phyloP scores from a whole-genome alignment of 805 yeast species.

The Cyberlindnera suaveolens region DNA sequence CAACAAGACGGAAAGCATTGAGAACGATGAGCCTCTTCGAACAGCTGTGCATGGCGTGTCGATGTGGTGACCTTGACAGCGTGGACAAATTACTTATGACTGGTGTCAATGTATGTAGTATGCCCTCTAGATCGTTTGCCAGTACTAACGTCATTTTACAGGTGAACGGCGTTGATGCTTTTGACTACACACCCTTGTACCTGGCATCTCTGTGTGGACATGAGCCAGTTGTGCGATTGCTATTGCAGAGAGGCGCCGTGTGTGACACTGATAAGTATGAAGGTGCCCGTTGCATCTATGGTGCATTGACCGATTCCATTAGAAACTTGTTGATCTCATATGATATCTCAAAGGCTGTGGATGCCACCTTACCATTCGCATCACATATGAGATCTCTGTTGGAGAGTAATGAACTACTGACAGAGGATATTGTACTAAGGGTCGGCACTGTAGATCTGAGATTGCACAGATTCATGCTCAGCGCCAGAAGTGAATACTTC shows the following conservation, averaged over 20 bases:
- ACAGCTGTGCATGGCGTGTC: conserved; percentile 58
- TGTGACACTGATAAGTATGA: conserved; percentile 80
- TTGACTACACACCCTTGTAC: conserved; percentile 71
- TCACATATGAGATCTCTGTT: conserved; percentile 52
- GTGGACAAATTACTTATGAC: conserved; percentile 52
- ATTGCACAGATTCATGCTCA: conserved; percentile 37
- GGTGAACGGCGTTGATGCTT: conserved; percentile 48
- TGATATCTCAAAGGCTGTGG: conserved; percentile 66
- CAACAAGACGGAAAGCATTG: not conserved
- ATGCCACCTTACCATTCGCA: conserved; percentile 65
- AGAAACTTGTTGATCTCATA: conserved; percentile 49
- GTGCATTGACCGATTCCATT: conserved; percentile 66
- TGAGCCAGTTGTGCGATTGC: conserved; percentile 49
- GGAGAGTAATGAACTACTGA: conserved; percentile 9
- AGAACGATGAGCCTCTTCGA: conserved; percentile 2
- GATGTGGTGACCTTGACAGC: conserved; percentile 60
- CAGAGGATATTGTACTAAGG: conserved; percentile 21
- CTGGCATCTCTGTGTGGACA: conserved; percentile 76
- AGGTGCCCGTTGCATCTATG: conserved; percentile 74
- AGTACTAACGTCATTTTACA: not conserved
- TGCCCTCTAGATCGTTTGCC: not conserved
- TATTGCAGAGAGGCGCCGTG: conserved; percentile 62
- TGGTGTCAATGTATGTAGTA: conserved; percentile 38
- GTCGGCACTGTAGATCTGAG: conserved; percentile 8
- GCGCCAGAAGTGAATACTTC: conserved; percentile 31